Evolutionary conservation across 345 rosid species (phyloP).

Genomic region (Lagerstroemia speciosa): DNA sequence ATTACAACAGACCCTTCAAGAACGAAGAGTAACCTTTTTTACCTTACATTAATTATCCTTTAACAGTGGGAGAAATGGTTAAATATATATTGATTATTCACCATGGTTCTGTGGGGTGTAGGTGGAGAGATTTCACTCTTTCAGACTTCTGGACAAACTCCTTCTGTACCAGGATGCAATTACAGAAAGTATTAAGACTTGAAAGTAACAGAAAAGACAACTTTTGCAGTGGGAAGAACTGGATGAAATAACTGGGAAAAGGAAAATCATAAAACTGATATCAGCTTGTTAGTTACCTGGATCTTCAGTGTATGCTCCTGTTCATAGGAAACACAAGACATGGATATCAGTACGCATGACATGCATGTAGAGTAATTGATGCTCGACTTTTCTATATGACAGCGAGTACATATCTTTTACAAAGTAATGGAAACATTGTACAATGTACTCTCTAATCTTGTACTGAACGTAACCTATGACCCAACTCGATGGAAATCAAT

Average conservation of each 20-base stretch:
- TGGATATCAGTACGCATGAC: too few relatives aligned
- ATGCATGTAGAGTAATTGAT: too few relatives aligned
- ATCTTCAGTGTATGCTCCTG: background rate
- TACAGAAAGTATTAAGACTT: background rate
- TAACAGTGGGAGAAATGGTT: background rate
- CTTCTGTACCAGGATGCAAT: constrained; percentile 32
- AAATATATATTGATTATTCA: constrained; percentile 10
- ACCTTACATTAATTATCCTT: background rate
- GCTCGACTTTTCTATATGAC: too few relatives aligned
- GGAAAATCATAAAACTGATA: too few relatives aligned
- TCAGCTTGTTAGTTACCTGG: too few relatives aligned
- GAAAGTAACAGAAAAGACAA: background rate
- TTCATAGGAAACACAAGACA: background rate
- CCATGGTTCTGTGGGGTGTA: constrained; percentile 75
- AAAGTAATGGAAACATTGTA: too few relatives aligned
- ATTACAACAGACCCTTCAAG: background rate
- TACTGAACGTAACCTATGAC: too few relatives aligned
- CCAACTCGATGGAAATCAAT: too few relatives aligned
- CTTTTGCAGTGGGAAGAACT: too few relatives aligned
- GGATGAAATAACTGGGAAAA: background rate
- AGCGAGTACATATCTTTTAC: too few relatives aligned
- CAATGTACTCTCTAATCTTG: too few relatives aligned
- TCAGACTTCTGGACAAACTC: constrained; percentile 47
- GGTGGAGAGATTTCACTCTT: constrained; percentile 62
- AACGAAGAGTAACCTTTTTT: background rate